Evolutionary conservation across 306 rosid genomes (phyloP), one percentile per base, ranked within the genome.

Genomic region (Quercus rubra): DNA sequence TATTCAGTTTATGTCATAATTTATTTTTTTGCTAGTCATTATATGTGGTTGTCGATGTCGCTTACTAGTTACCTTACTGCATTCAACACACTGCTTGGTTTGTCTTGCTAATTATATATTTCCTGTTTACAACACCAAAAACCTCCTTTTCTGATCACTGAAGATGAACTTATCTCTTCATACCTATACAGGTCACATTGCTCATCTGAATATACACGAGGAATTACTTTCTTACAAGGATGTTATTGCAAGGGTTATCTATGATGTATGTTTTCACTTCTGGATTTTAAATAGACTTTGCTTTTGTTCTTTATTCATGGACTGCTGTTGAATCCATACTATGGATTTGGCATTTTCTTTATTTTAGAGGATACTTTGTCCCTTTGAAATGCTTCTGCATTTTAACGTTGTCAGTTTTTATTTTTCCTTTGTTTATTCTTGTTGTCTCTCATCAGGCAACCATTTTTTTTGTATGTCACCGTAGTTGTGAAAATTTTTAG

Each of bases 171-270:
- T 61, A 83, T 72, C 13, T 66, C 57, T 62, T 55, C 73, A 62
- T 85, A 58, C 78, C 63, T 58, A 13, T 88, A 82, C 99, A 95
- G 99, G 99, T 89, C 98, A 92, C 73, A 74, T 95, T 83, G 99
- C 99, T 74, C 99, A 92, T 87, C 81, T 95, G 77, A 95, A 95
- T 87, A 86, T 95, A 79, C 98, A 95, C 0, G 98, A 92, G 55
- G 96, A 92, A 78, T 85, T 95, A 76, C 95, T 92, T 76, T 88
- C 92, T 23, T 85, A 85, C 88, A 95, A 95, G 86, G 91, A 92
- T 83, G 94, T 92, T 75, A 92, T 95, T 70, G 99, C 99, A 0
- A 92, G 90, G 85, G 97, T 95, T 86, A 87, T 95, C 66, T 90
- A 90, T 62, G 98, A 95, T 85, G 99, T 95, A 88, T 11, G 97